phyloP scores from a whole-genome alignment of 1,284 basidiomycete species.

The Amylostereum areolatum region DNA sequence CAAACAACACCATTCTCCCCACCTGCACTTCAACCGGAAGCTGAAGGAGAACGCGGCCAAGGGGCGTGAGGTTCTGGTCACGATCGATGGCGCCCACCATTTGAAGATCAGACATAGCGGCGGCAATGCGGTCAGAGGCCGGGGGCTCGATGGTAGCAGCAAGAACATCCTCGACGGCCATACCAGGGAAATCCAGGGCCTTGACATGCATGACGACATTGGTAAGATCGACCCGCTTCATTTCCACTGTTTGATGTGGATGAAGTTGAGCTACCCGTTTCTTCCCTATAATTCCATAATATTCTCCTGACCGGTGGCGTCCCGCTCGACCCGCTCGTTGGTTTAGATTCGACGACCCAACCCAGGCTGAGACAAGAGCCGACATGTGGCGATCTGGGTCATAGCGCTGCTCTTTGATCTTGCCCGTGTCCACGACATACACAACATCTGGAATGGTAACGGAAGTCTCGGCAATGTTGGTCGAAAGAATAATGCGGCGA shows the following conservation, averaged over 20 bases:
- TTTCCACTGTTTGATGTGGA: conserved; percentile 90
- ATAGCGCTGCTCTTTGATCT: conserved; percentile 91
- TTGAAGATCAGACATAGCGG: conserved; percentile 78
- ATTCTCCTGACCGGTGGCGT: conserved; percentile 87
- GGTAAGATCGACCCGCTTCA: conserved; percentile 90
- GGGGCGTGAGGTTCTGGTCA: conserved; percentile 75
- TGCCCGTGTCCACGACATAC: conserved; percentile 88
- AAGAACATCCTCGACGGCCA: conserved; percentile 86
- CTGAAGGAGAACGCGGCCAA: conserved; percentile 86
- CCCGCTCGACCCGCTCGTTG: conserved; percentile 94
- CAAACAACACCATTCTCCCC: conserved; percentile 86
- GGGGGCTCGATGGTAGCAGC: conserved; percentile 88
- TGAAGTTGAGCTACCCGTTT: conserved; percentile 60
- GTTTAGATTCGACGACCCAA: conserved; percentile 89
- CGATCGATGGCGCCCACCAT: conserved; percentile 87
- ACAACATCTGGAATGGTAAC: conserved; percentile 97
- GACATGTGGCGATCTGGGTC: conserved; percentile 88
- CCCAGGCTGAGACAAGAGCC: conserved; percentile 85
- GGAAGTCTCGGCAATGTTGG: conserved; percentile 96
- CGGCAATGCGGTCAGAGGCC: conserved; percentile 68
- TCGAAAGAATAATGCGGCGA: conserved; percentile 86
- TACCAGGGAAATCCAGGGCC: conserved; percentile 87
- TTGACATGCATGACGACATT: conserved; percentile 97
- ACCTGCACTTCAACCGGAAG: conserved; percentile 88
- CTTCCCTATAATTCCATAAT: conserved; percentile 80